Evolutionary conservation across 2,329 filamentous ascomycete species (phyloP).

Genomic region (Penicillium sp.): DNA sequence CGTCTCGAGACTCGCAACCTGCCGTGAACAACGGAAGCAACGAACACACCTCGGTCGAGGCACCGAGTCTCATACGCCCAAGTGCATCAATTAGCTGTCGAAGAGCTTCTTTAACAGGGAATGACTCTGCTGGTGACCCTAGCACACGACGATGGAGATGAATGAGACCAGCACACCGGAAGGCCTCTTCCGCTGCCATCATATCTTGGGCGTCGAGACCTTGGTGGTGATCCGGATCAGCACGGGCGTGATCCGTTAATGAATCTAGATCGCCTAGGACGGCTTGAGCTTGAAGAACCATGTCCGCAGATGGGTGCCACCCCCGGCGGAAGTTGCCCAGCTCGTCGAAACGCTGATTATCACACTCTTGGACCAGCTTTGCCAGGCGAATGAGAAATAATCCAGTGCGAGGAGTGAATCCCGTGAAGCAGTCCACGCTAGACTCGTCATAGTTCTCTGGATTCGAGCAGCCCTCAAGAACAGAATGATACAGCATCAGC

Average conservation of each 20-base stretch:
- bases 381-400: slow-evolving; percentile 70
- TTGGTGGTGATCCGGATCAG: slow-evolving; percentile 41
- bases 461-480: slow-evolving; percentile 49
- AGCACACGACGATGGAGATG: slow-evolving; percentile 74
- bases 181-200: slow-evolving; percentile 71
- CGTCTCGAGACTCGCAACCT: slow-evolving; percentile 67
- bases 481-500: slow-evolving; percentile 51
- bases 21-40: slow-evolving; percentile 82
- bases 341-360: slow-evolving; percentile 62
- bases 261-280: slow-evolving; percentile 63
- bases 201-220: slow-evolving; percentile 48
- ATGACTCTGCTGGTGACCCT: slow-evolving; percentile 57
- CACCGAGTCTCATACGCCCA: slow-evolving; percentile 61
- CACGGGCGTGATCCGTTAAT: slow-evolving; percentile 47
- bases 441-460: slow-evolving; percentile 60
- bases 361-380: slow-evolving; percentile 67
- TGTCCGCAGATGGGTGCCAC: slow-evolving; percentile 60
- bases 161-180: slow-evolving; percentile 75
- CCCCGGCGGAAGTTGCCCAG: slow-evolving; percentile 50
- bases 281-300: slow-evolving; percentile 57
- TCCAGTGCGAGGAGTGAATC: slow-evolving; percentile 71
- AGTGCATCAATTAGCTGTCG: slow-evolving; percentile 63
- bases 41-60: slow-evolving; percentile 71
- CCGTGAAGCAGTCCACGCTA: slow-evolving; percentile 77
- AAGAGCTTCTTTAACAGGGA: slow-evolving; percentile 63